These are phyloP conservation scores for Euphorbia lathyris DNA, from an alignment of 345 rosid species.

Conservation along the genomic window DNA sequence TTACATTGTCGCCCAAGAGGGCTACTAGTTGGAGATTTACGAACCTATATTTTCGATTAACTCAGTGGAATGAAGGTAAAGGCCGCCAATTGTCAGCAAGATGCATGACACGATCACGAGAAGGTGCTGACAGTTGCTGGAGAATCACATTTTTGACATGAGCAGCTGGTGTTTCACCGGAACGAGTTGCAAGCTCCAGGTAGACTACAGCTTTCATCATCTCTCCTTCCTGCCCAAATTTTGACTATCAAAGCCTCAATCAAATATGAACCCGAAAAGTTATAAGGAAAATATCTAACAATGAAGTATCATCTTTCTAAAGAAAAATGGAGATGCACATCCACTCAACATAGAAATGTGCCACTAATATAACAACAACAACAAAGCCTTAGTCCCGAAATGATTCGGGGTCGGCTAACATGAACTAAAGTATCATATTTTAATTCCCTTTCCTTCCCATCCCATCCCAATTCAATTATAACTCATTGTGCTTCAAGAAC, in stretches of 20 bases:
- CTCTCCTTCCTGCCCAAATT: constrained; percentile 65
- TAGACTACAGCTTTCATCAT: constrained; percentile 71
- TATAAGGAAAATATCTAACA: constrained; percentile 1
- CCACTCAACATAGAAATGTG: not conserved
- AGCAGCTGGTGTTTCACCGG: constrained; percentile 73
- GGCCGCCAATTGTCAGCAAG: constrained; percentile 62
- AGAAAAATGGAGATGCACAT: not conserved
- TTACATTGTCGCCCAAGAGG: not conserved
- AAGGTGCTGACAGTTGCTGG: constrained; percentile 58
- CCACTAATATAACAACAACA: no score
- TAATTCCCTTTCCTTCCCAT: not conserved
- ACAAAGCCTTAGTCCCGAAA: no score
- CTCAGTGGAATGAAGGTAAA: constrained; percentile 23
- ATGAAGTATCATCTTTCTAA: not conserved
- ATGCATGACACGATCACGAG: constrained; percentile 45
- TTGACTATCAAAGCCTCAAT: constrained; percentile 9
- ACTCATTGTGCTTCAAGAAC: not conserved
- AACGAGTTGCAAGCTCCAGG: constrained; percentile 85
- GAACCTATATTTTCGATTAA: not conserved
- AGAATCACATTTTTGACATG: constrained; percentile 67
- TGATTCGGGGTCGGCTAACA: no score
- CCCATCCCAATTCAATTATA: not conserved
- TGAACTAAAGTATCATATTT: no score
- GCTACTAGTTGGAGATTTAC: not conserved
- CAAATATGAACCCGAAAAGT: constrained; percentile 8